Percentiles rank a stretch among this genome's conserved stretches.
Conservation (phyloP, 495 filamentous ascomycete species). For the Neurospora sp. region DNA sequence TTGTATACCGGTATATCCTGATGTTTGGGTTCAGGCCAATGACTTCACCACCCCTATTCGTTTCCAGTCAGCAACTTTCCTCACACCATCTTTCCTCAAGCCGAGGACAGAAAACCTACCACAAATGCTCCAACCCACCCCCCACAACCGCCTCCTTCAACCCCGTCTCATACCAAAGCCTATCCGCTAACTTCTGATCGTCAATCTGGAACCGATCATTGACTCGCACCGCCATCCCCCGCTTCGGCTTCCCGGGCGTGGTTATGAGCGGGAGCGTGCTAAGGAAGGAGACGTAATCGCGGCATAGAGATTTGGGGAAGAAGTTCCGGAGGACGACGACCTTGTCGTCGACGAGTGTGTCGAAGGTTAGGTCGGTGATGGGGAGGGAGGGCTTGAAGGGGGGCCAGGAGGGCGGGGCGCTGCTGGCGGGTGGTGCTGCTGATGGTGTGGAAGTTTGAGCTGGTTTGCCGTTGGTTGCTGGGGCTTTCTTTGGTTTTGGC, state of each 20-base stretch:
- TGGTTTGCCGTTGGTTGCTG: not conserved
- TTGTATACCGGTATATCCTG: constrained; percentile 78
- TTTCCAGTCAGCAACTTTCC: too few species aligned
- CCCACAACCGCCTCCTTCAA: constrained; percentile 39
- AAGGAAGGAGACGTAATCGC: constrained; percentile 70
- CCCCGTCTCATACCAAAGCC: constrained; percentile 58
- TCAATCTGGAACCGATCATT: constrained; percentile 87
- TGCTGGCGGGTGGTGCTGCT: not conserved
- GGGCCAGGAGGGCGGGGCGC: constrained; percentile 59
- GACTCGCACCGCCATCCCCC: constrained; percentile 73
- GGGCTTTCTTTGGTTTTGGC: not conserved
- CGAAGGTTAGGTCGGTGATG: constrained; percentile 51
- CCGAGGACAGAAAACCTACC: too few species aligned
- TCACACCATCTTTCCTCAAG: too few species aligned
- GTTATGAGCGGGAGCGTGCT: constrained; percentile 64
- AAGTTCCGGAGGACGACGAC: constrained; percentile 70
- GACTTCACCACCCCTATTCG: constrained; percentile 78
- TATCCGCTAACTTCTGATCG: constrained; percentile 63
- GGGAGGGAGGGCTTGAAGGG: constrained; percentile 64
- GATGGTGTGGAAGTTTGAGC: not conserved
- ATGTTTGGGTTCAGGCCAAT: constrained; percentile 88
- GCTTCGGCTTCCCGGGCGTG: constrained; percentile 76
- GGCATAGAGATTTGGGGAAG: constrained; percentile 71
- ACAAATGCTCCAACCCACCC: constrained; percentile 22
- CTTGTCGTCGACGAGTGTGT: constrained; percentile 46